Base-by-base conservation (phyloP, 23 red algal genomes). In the Chondrus crispus region DNA sequence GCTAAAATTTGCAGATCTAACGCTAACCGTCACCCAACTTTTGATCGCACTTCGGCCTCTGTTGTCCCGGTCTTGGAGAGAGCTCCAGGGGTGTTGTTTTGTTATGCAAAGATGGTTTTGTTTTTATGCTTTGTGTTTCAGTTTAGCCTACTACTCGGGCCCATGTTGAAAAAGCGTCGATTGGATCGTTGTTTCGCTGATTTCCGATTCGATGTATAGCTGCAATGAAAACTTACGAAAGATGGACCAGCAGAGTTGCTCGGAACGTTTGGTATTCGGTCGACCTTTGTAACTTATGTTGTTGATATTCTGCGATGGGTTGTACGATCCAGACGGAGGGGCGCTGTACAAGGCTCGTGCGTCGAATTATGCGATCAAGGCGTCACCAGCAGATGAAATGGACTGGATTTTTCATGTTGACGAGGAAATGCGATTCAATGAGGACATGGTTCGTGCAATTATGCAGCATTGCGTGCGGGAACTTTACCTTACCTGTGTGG, bases 351-450 rank as follows among this genome's bases (percentile, higher is more conserved):
- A 94, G 53, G 92, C 92, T 12, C 83, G 92, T 30, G 92, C 92
- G 35, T 72, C 88, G 47, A 87, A 94, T 33, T 94, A 88, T 62
- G 92, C 92, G 4, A 94, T 94, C 70, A 13, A 14, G 2, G 84
- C 92, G 37, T 87, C 81, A 7, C 20, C 46, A 18, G 92, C 92
- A 9, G 24, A 73, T 2, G 54, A 38, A 40, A 41, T 29, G 39
- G 92, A 94, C 83, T 94, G 92, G 92, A 87, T 94, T 26, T 51
- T 94, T 33, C 92, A 94, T 72, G 36, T 94, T 41, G 92, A 94
- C 42, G 92, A 94, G 46, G 92, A 94, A 74, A 94, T 83, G 41
- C 53, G 48, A 39, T 94, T 94, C 57, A 83, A 94, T 73, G 84
- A 38, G 3, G 82, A 74, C 47, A 81, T 69, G 5, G 62, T 87